Evolutionary conservation across 768 basidiomycete species (phyloP).

Genomic region (Termitomyces sp.): DNA sequence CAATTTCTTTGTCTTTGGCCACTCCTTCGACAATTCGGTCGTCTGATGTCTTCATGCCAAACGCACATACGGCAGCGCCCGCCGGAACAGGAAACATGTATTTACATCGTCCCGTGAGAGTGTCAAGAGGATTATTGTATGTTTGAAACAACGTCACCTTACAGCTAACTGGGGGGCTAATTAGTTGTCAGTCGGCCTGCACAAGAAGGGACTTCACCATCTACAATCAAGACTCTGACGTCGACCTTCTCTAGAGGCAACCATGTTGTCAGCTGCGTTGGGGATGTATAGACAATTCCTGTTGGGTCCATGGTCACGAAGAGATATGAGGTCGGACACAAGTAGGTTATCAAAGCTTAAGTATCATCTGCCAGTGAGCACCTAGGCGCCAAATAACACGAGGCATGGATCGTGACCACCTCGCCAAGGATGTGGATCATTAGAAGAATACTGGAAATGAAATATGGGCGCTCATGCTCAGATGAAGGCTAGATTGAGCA

Average conservation of each 20-base stretch:
- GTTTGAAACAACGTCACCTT: conserved; percentile 37
- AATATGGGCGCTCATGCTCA: not conserved
- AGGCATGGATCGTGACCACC: conserved; percentile 4
- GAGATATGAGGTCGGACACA: not conserved
- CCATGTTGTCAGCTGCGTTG: conserved; percentile 10
- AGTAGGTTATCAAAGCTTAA: not conserved
- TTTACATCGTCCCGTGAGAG: conserved; percentile 40
- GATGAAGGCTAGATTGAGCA: no score
- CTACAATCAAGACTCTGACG: conserved; percentile 39
- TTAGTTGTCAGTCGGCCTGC: not conserved
- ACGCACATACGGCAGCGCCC: conserved; percentile 51
- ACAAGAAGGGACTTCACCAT: conserved; percentile 29
- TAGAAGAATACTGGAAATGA: not conserved
- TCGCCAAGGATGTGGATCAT: not conserved
- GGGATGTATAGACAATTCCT: conserved; percentile 19
- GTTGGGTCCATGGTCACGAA: conserved; percentile 3
- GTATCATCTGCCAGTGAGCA: not conserved
- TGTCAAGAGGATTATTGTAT: conserved; percentile 35
- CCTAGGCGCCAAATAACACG: conserved; percentile 1
- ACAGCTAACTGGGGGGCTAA: conserved; percentile 31
- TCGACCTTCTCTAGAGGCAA: conserved; percentile 40
- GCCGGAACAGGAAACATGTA: conserved; percentile 62
- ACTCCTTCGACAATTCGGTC: conserved; percentile 40
- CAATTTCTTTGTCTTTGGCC: conserved; percentile 45
- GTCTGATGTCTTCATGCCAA: conserved; percentile 45